Conservation (phyloP, 306 rosid species). For the Lathyrus tuberosus region DNA sequence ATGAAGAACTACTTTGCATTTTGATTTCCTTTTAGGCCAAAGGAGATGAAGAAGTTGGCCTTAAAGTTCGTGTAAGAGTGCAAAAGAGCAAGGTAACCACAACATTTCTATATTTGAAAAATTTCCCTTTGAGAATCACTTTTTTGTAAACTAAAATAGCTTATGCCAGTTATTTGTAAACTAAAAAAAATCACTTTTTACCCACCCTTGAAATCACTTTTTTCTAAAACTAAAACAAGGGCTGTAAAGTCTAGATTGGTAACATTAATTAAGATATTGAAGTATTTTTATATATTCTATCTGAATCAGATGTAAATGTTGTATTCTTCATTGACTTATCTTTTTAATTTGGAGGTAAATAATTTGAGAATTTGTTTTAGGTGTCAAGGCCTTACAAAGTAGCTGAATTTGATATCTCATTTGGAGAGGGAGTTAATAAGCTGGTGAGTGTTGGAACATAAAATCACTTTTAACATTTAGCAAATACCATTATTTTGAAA, state of each 20-base stretch:
- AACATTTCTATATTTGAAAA: conserved; percentile 30
- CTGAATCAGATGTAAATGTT: conserved; percentile 10
- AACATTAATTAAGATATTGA: conserved; percentile 12
- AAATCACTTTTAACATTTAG: conserved; percentile 22
- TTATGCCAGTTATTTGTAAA: not conserved
- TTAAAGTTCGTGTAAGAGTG: conserved; percentile 91
- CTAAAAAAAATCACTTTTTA: not conserved
- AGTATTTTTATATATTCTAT: not conserved
- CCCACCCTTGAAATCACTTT: conserved; percentile 5
- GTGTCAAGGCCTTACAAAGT: conserved; percentile 97
- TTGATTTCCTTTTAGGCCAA: conserved; percentile 59
- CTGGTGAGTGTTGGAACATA: conserved; percentile 58
- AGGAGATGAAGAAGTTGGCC: conserved; percentile 97
- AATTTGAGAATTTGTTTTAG: conserved; percentile 51
- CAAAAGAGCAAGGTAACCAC: conserved; percentile 91
- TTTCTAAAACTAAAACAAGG: not conserved
- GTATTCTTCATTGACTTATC: conserved; percentile 25
- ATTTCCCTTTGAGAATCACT: not conserved
- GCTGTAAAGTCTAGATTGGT: conserved; percentile 3
- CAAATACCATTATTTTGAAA: conserved; percentile 36
- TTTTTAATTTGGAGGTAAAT: conserved; percentile 25
- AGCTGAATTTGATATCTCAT: conserved; percentile 94
- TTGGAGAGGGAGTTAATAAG: conserved; percentile 90
- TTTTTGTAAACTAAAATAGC: not conserved
- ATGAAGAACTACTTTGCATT: conserved; percentile 36